Conservation (phyloP, 495 filamentous ascomycete genomes). For the Aspergillus incahuasiensis region DNA sequence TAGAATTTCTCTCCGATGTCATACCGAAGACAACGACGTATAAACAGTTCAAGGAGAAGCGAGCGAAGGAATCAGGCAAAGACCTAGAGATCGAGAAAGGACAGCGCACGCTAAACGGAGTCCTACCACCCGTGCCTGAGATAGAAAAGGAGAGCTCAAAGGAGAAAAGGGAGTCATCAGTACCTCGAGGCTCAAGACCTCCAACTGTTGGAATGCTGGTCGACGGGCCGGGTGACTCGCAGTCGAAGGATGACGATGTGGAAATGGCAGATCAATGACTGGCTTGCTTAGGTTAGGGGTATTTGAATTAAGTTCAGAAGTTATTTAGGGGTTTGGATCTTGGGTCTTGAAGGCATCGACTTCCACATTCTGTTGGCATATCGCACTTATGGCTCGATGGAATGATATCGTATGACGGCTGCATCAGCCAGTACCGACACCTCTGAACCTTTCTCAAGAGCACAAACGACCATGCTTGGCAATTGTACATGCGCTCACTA, state of each 20-base stretch:
- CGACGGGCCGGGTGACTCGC: slow-evolving; percentile 30
- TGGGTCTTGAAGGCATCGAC: background rate
- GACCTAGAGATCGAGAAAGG: slow-evolving; percentile 44
- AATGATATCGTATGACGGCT: background rate
- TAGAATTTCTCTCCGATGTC: slow-evolving; percentile 90
- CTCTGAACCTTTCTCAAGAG: background rate
- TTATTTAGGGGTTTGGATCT: slow-evolving; percentile 19
- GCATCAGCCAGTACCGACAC: background rate
- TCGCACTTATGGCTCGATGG: background rate
- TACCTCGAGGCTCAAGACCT: slow-evolving; percentile 24
- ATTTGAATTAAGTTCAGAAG: slow-evolving; percentile 19
- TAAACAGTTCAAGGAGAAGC: slow-evolving; percentile 70
- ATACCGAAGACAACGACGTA: slow-evolving; percentile 80
- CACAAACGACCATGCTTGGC: background rate
- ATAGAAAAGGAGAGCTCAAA: slow-evolving; percentile 29
- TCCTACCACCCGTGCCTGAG: slow-evolving; percentile 16
- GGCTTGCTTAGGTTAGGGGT: slow-evolving; percentile 17
- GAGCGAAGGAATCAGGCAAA: slow-evolving; percentile 44
- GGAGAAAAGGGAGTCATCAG: slow-evolving; percentile 19
- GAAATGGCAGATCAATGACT: slow-evolving; percentile 42
- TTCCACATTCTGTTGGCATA: slow-evolving; percentile 9
- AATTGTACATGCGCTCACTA: too few relatives aligned
- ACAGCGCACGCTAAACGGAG: slow-evolving; percentile 49
- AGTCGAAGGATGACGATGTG: slow-evolving; percentile 26
- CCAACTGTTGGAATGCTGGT: slow-evolving; percentile 37